phyloP scores from a whole-genome alignment of 352 stramenopile species.

The Phytophthora pluvialis region DNA sequence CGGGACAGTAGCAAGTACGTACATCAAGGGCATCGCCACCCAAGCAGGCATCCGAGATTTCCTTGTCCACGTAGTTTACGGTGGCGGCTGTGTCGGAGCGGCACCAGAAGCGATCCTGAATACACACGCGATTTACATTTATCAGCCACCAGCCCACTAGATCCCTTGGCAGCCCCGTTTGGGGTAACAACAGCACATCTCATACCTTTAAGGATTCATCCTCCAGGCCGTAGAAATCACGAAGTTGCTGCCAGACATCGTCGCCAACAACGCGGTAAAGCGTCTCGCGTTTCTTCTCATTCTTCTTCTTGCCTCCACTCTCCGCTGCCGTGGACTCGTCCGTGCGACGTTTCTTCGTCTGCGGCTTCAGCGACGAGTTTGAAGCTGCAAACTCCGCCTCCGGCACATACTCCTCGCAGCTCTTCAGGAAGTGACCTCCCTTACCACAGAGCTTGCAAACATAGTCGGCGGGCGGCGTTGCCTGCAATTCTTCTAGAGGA shows the following conservation, averaged over 20 bases:
- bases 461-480: slow-evolving; percentile 61
- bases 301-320: slow-evolving; percentile 25
- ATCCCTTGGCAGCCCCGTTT: no score
- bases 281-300: slow-evolving; percentile 66
- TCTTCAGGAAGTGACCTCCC: slow-evolving; percentile 81
- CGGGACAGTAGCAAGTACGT: slow-evolving; percentile 14
- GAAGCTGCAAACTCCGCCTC: slow-evolving; percentile 46
- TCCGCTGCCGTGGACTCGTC: slow-evolving; percentile 16
- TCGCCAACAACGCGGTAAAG: slow-evolving; percentile 71
- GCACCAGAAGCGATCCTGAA: slow-evolving; percentile 67
- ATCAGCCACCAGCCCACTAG: no score
- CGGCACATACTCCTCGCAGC: slow-evolving; percentile 64
- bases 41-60: slow-evolving; percentile 67
- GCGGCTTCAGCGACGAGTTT: slow-evolving; percentile 37
- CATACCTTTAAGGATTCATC: slow-evolving; percentile 57
- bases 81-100: slow-evolving; percentile 76
- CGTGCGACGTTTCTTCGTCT: slow-evolving; percentile 59
- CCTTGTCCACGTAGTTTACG: slow-evolving; percentile 83
- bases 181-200: neutral
- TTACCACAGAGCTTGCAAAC: slow-evolving; percentile 78
- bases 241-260: slow-evolving; percentile 65
- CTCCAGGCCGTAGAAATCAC: slow-evolving; percentile 70
- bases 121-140: no score
- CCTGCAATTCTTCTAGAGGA: slow-evolving; percentile 52
- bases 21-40: slow-evolving; percentile 73